Conservation (phyloP, 768 basidiomycete species). For the Hortiboletus flavorubellus region DNA sequence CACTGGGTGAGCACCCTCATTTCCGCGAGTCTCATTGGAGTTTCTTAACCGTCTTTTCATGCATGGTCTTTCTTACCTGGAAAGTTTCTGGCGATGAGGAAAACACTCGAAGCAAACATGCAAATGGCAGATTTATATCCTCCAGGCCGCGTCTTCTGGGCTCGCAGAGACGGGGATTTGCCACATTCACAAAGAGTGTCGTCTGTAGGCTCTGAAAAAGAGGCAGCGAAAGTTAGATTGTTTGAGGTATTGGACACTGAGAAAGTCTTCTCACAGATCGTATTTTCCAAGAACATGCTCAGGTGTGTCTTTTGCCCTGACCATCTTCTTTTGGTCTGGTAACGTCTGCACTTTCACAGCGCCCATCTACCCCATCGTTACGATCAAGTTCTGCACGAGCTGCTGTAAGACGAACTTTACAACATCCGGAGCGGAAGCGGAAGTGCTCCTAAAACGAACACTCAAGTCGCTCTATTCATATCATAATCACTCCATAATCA, state of each 20-base stretch:
- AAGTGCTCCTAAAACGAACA: not conserved
- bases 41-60: not conserved
- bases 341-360: conserved; percentile 31
- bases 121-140: conserved; percentile 67
- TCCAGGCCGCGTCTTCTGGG: conserved; percentile 78
- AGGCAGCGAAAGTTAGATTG: conserved; percentile 56
- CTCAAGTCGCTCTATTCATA: not conserved
- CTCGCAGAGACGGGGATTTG: conserved; percentile 67
- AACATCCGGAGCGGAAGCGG: not conserved
- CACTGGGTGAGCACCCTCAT: conserved; percentile 46
- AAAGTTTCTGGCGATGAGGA: conserved; percentile 76
- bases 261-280: conserved; percentile 74
- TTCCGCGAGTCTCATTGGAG: not conserved
- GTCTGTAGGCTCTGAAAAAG: conserved; percentile 15
- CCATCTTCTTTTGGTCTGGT: not conserved
- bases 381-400: conserved; percentile 68
- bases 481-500: conserved; percentile 1
- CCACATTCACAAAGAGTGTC: conserved; percentile 43
- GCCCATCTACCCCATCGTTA: conserved; percentile 82
- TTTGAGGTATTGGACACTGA: conserved; percentile 79
- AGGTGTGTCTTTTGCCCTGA: conserved; percentile 43
- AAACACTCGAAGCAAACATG: conserved; percentile 86
- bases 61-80: not conserved
- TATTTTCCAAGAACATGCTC: conserved; percentile 82
- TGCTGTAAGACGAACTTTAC: conserved; percentile 39